Percentiles rank a stretch among this genome's conserved stretches.
Evolutionary conservation across 2,329 filamentous ascomycete species (phyloP).

Genomic region (Ascochyta rabiei): DNA sequence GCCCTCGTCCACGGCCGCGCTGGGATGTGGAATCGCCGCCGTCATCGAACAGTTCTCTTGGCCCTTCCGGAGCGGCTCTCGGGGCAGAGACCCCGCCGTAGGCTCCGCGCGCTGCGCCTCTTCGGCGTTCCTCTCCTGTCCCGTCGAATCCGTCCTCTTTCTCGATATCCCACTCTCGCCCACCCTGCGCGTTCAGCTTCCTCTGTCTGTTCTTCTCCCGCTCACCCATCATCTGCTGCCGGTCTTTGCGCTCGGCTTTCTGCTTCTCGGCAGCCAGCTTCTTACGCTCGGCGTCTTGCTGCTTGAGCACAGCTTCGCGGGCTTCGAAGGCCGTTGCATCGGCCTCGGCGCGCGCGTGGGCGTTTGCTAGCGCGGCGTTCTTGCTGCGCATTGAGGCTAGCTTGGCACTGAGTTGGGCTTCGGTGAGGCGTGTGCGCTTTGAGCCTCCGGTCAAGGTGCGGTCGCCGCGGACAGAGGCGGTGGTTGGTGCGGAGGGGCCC

Average conservation of each 20-base stretch:
- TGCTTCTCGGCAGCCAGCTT: slow-evolving; percentile 39
- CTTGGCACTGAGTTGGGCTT: slow-evolving; percentile 66
- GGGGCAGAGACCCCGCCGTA: slow-evolving; percentile 56
- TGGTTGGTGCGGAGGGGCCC: slow-evolving; percentile 29
- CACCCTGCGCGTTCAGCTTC: slow-evolving; percentile 64
- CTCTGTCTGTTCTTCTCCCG: slow-evolving; percentile 65
- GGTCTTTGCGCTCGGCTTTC: slow-evolving; percentile 57
- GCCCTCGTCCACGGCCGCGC: slow-evolving; percentile 41
- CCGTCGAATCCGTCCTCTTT: slow-evolving; percentile 63
- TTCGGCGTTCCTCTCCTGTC: slow-evolving; percentile 49
- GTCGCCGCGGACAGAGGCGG: slow-evolving; percentile 43
- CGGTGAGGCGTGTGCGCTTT: slow-evolving; percentile 58
- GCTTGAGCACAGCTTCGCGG: slow-evolving; percentile 64
- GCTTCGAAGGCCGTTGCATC: slow-evolving; percentile 68
- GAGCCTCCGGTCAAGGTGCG: slow-evolving; percentile 42
- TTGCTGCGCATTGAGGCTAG: slow-evolving; percentile 67
- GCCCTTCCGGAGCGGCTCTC: slow-evolving; percentile 34
- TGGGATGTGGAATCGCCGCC: slow-evolving; percentile 3
- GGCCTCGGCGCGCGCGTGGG: slow-evolving; percentile 70
- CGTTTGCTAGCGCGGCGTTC: slow-evolving; percentile 64
- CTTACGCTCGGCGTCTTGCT: slow-evolving; percentile 54
- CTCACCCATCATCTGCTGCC: slow-evolving; percentile 67
- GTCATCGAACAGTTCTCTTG: slow-evolving; percentile 12
- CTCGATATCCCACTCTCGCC: slow-evolving; percentile 67
- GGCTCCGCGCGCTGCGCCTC: slow-evolving; percentile 57